Evolutionary conservation across 345 rosid species (phyloP).

Genomic region (Pugionium cornutum): DNA sequence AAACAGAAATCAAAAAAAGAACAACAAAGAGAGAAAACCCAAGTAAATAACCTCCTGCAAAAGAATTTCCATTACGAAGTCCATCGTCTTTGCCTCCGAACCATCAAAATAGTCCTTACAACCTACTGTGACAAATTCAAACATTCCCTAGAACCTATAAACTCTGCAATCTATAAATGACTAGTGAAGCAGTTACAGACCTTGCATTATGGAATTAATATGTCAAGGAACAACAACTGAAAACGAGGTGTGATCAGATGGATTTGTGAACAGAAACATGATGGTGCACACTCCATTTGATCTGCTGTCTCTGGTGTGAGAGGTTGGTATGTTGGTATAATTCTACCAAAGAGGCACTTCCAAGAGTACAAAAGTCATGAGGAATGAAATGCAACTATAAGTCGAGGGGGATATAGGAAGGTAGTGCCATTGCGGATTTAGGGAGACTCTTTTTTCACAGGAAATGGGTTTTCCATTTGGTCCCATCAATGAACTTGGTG

Average conservation of each 20-base stretch:
- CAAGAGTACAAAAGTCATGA: conserved; percentile 66
- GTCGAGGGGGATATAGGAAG: conserved; percentile 34
- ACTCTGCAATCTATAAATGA: conserved; percentile 63
- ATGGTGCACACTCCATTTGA: conserved; percentile 71
- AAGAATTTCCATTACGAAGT: conserved; percentile 9
- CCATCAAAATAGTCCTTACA: conserved; percentile 35
- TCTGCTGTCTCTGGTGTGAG: conserved; percentile 72
- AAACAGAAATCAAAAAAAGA: conserved; percentile 14
- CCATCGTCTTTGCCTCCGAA: conserved; percentile 36
- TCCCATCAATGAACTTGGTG: conserved; percentile 59
- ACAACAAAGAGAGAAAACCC: conserved; percentile 10
- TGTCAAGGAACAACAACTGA: conserved; percentile 83
- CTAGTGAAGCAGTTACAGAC: conserved; percentile 87
- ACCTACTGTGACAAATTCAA: conserved; percentile 48
- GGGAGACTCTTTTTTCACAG: conserved; percentile 66
- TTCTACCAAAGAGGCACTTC: conserved; percentile 61
- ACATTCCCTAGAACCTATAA: conserved; percentile 48
- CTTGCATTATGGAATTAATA: conserved; percentile 69
- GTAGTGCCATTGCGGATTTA: conserved; percentile 66
- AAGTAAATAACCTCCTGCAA: conserved; percentile 45
- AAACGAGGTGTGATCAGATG: conserved; percentile 68
- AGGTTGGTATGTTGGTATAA: conserved; percentile 49
- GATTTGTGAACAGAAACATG: conserved; percentile 65
- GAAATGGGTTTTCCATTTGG: conserved; percentile 52
- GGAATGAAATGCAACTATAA: conserved; percentile 63